phyloP scores from a whole-genome alignment of 257 asterid genomes.

The Voacanga thouarsii region DNA sequence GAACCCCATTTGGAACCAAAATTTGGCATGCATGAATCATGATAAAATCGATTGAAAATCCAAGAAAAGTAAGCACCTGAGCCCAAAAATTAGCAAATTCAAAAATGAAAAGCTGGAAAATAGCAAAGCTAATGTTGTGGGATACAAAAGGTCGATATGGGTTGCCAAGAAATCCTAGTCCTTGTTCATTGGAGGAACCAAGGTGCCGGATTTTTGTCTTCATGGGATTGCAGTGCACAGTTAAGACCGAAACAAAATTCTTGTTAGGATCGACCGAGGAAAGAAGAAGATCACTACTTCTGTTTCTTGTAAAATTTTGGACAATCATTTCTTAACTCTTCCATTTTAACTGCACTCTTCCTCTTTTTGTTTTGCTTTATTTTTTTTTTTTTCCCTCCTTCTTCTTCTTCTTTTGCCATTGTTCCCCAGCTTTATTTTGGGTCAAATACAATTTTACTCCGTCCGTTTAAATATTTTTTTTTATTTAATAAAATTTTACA shows the following conservation, averaged over 20 bases:
- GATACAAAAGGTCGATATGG: neutral
- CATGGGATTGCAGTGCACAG: neutral
- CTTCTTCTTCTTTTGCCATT: too few relatives aligned
- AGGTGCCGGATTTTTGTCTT: slow-evolving; percentile 5
- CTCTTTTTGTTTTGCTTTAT: too few relatives aligned
- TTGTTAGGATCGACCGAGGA: slow-evolving; percentile 14
- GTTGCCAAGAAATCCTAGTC: neutral
- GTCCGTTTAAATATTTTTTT: too few relatives aligned
- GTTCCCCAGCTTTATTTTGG: too few relatives aligned
- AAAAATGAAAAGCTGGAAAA: neutral
- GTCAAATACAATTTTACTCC: too few relatives aligned
- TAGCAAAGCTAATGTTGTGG: neutral
- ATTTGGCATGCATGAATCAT: neutral
- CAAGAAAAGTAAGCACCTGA: neutral
- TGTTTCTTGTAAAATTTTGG: neutral
- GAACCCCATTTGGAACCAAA: neutral
- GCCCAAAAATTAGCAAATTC: neutral
- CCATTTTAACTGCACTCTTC: too few relatives aligned
- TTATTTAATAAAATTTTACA: too few relatives aligned
- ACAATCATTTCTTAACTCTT: neutral
- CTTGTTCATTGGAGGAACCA: slow-evolving; percentile 3
- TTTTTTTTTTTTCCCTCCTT: too few relatives aligned
- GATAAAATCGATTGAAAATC: neutral
- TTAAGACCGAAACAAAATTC: neutral
- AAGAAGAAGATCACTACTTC: neutral